Evolutionary conservation across 2,329 filamentous ascomycete genomes (phyloP).

Genomic region (Fusarium marasasianum): DNA sequence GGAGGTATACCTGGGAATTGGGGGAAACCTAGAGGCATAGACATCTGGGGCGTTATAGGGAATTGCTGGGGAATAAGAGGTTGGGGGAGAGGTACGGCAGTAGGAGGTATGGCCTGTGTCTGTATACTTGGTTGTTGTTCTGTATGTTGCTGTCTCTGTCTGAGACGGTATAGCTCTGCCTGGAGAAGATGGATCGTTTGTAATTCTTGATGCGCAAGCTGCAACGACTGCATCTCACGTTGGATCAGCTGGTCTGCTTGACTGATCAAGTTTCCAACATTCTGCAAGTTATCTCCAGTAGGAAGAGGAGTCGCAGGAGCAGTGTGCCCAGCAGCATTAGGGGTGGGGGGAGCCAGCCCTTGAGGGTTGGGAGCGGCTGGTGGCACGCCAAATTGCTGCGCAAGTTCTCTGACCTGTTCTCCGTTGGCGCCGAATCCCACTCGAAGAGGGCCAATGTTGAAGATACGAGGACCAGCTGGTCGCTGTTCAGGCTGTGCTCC

Average conservation of each 20-base stretch:
- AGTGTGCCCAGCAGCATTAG: constrained; percentile 23
- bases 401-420: constrained; percentile 73
- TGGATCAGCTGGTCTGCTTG: constrained; percentile 75
- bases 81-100: constrained; percentile 15
- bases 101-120: constrained; percentile 13
- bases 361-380: constrained; percentile 42
- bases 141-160: constrained; percentile 57
- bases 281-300: constrained; percentile 48
- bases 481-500: constrained; percentile 35
- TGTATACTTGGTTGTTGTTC: constrained; percentile 40
- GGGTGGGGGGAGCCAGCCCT: constrained; percentile 32
- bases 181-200: constrained; percentile 74
- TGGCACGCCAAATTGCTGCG: constrained; percentile 67
- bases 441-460: constrained; percentile 78
- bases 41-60: constrained; percentile 29
- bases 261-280: constrained; percentile 68
- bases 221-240: constrained; percentile 71
- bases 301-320: constrained; percentile 30
- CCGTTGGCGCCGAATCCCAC: constrained; percentile 80
- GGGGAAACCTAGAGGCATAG: constrained; percentile 26
- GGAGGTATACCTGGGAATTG: constrained; percentile 43
- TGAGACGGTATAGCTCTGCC: constrained; percentile 72
- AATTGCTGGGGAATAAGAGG: constrained; percentile 24
- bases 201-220: constrained; percentile 73
- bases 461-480: constrained; percentile 64